A percentile compares a stretch with the other conserved stretches of the same genome.
phyloP scores from a whole-genome alignment of 192 early-diverging fungal species.

The Phycomyces blakesleeanus region DNA sequence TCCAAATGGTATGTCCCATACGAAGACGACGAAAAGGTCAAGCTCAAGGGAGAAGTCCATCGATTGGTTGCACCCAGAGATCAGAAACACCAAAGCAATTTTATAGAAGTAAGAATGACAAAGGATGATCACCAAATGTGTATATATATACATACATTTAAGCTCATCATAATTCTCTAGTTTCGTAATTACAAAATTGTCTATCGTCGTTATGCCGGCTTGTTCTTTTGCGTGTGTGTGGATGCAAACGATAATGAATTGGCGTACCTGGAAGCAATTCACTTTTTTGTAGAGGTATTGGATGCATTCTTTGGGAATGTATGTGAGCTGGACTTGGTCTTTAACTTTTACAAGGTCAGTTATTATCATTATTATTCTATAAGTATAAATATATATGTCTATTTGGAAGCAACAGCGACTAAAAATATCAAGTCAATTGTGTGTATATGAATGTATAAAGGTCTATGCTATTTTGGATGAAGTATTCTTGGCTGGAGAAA shows the following conservation, averaged over 20 bases:
- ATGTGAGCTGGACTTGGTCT: constrained; percentile 96
- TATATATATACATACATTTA: not conserved
- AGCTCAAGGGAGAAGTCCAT: constrained; percentile 94
- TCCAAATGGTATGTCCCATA: constrained; percentile 96
- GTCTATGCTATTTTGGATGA: constrained; percentile 98
- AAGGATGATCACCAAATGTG: not conserved
- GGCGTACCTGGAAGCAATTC: constrained; percentile 92
- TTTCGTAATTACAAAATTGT: constrained; percentile 98
- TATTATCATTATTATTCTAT: too few relatives aligned
- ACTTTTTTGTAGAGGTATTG: constrained; percentile 98
- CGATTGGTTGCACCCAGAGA: constrained; percentile 93
- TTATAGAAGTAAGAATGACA: constrained; percentile 93
- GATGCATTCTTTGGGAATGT: constrained; percentile 99
- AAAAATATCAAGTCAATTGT: too few relatives aligned
- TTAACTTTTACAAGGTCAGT: constrained; percentile 90
- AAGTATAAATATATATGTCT: too few relatives aligned
- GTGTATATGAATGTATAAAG: constrained; percentile 24
- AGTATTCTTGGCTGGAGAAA: constrained; percentile 96
- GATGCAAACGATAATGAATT: constrained; percentile 99
- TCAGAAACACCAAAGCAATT: constrained; percentile 96
- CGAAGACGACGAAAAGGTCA: constrained; percentile 90
- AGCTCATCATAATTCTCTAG: constrained; percentile 33
- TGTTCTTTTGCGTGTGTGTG: constrained; percentile 99
- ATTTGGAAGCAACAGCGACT: too few relatives aligned
- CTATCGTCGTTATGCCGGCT: constrained; percentile 95